Percentiles rank a stretch among this genome's conserved stretches.
Evolutionary conservation across 2,329 filamentous ascomycete genomes (phyloP).

Genomic region (Aspergillus japonicus): DNA sequence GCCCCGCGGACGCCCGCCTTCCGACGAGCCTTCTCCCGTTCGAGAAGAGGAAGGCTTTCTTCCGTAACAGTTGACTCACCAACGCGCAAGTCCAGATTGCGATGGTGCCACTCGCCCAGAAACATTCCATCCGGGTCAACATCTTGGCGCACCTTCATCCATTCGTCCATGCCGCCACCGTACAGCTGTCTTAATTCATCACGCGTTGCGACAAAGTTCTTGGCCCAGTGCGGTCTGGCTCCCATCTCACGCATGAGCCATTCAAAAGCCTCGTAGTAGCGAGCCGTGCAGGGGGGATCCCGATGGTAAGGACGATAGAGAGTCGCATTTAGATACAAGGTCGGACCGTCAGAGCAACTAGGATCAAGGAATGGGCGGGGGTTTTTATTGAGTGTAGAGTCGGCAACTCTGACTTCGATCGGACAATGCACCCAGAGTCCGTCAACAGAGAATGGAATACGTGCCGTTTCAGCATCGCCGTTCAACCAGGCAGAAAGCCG

Average conservation of each 20-base stretch:
- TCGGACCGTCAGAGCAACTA: conserved; percentile 65
- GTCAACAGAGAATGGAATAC: conserved; percentile 77
- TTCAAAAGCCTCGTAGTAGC: conserved; percentile 88
- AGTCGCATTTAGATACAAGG: conserved; percentile 85
- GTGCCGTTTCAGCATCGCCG: conserved; percentile 65
- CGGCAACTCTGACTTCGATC: conserved; percentile 82
- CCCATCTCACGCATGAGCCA: conserved; percentile 84
- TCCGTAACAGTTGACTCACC: conserved; percentile 15
- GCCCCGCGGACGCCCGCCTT: conserved; percentile 26
- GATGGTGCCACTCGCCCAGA: conserved; percentile 83
- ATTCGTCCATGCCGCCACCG: conserved; percentile 64
- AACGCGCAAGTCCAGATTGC: conserved; percentile 55
- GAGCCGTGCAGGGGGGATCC: conserved; percentile 71
- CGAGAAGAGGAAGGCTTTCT: conserved; percentile 39
- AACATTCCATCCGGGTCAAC: conserved; percentile 84
- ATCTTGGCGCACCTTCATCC: conserved; percentile 65
- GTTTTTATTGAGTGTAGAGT: conserved; percentile 56
- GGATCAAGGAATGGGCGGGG: conserved; percentile 71
- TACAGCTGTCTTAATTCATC: conserved; percentile 67
- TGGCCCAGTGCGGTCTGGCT: conserved; percentile 85
- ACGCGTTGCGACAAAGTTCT: conserved; percentile 71
- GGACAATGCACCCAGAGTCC: conserved; percentile 85
- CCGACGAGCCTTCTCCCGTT: conserved; percentile 42
- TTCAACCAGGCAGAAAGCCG: conserved; percentile 86
- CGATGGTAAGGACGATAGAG: conserved; percentile 78